Evolutionary conservation across 257 asterid genomes (phyloP).

Genomic region (Plantago major): DNA sequence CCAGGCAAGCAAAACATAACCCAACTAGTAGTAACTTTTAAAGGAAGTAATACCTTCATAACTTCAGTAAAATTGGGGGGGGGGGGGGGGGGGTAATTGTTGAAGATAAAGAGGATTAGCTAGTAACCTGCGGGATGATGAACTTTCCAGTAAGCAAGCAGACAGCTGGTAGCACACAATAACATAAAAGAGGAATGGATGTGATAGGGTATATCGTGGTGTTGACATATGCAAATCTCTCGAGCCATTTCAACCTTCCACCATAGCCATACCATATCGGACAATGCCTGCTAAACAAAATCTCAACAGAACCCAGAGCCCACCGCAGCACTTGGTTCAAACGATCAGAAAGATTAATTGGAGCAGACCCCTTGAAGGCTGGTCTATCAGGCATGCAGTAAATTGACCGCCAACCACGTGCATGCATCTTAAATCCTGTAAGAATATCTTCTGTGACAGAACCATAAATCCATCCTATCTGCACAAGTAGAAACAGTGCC

Average conservation of each 20-base stretch:
- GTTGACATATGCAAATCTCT: slow-evolving; percentile 89
- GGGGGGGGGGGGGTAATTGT: too few relatives aligned
- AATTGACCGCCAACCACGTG: slow-evolving; percentile 98
- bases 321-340: slow-evolving; percentile 96
- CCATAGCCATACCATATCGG: slow-evolving; percentile 94
- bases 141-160: slow-evolving; percentile 93
- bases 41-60: too few relatives aligned
- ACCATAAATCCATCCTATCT: slow-evolving; percentile 99
- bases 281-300: slow-evolving; percentile 90
- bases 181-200: slow-evolving; percentile 76
- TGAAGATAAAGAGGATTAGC: background rate
- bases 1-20: too few relatives aligned
- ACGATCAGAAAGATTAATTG: slow-evolving; percentile 97
- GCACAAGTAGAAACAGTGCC: slow-evolving; percentile 24
- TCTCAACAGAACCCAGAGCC: slow-evolving; percentile 98
- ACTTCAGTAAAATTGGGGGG: too few relatives aligned
- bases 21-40: too few relatives aligned
- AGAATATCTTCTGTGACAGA: slow-evolving; percentile 98
- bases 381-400: slow-evolving; percentile 93
- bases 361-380: slow-evolving; percentile 98
- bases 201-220: slow-evolving; percentile 92
- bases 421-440: slow-evolving; percentile 98
- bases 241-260: slow-evolving; percentile 93
- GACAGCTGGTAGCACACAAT: slow-evolving; percentile 90
- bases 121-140: slow-evolving; percentile 87